Evolutionary conservation across 2,329 filamentous ascomycete genomes (phyloP), one percentile per base, ranked within the genome.

Genomic region (Alternaria conjuncta): DNA sequence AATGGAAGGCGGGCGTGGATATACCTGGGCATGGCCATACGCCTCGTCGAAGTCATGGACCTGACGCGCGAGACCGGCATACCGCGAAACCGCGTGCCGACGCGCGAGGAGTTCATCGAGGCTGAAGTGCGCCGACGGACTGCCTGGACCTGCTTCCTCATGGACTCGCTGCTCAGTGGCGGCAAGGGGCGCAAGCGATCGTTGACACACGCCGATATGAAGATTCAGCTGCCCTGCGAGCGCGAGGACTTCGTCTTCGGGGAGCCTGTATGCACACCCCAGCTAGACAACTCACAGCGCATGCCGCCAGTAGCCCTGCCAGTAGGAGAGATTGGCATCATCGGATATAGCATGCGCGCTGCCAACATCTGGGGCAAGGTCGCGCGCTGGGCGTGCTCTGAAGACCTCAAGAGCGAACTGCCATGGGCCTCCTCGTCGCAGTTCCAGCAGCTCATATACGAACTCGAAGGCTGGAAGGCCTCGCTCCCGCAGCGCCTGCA

Each of bases 351-450:
- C 55, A 69, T 81, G 71, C 76, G 79, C 7, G 78, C 75, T 6
- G 79, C 79, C 58, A 81, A 80, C 57, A 78, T 80, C 43, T 81
- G 79, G 79, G 79, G 79, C 62, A 79, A 79, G 60, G 79, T 81
- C 1, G 79, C 79, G 15, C 75, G 77, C 50, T 81, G 79, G 79
- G 78, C 79, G 1, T 81, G 79, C 63, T 78, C 78, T 0, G 73
- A 78, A 4, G 74, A 75, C 47, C 70, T 80, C 61, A 78, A 78
- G 56, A 70, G 68, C 3, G 76, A 81, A 57, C 69, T 80, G 15
- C 79, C 79, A 1, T 81, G 79, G 79, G 71, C 73, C 4, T 64
- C 73, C 1, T 61, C 68, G 1, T 81, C 79, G 15, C 73, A 79
- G 46, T 81, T 80, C 61, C 77, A 78, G 56, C 71, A 74, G 45